phyloP scores from a whole-genome alignment of 345 rosid genomes.

The Acer yangbiense region DNA sequence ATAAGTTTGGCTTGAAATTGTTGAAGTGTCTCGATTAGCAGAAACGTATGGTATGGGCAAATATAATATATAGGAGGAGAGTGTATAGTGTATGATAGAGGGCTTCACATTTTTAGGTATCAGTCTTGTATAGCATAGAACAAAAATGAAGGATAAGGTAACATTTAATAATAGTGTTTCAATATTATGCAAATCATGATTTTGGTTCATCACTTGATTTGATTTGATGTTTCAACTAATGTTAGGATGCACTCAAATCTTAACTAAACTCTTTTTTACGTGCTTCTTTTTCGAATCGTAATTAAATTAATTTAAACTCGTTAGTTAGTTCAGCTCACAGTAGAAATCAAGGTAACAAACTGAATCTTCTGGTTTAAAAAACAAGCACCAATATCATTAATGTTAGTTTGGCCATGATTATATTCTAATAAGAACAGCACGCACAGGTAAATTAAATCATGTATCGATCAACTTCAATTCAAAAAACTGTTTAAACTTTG shows the following conservation, averaged over 20 bases:
- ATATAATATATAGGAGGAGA: not conserved
- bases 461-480: no score
- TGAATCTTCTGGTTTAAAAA: no score
- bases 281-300: not conserved
- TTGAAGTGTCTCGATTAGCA: slow-evolving; percentile 29
- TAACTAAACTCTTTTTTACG: not conserved
- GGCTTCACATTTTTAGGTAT: slow-evolving; percentile 5
- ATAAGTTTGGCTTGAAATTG: slow-evolving; percentile 20
- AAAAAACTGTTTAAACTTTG: no score
- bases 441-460: no score
- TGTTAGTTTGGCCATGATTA: no score
- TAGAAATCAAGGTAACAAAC: no score
- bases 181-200: slow-evolving; percentile 9
- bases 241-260: not conserved
- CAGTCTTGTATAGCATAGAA: slow-evolving; percentile 19
- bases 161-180: not conserved
- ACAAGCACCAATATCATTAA: no score
- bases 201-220: slow-evolving; percentile 14
- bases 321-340: no score
- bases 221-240: slow-evolving; percentile 22
- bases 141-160: not conserved
- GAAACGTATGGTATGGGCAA: not conserved
- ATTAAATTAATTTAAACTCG: no score
- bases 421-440: no score
- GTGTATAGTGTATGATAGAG: not conserved